phyloP scores from a whole-genome alignment of 768 basidiomycete genomes.

The Xerocomus brunneocitrinus region DNA sequence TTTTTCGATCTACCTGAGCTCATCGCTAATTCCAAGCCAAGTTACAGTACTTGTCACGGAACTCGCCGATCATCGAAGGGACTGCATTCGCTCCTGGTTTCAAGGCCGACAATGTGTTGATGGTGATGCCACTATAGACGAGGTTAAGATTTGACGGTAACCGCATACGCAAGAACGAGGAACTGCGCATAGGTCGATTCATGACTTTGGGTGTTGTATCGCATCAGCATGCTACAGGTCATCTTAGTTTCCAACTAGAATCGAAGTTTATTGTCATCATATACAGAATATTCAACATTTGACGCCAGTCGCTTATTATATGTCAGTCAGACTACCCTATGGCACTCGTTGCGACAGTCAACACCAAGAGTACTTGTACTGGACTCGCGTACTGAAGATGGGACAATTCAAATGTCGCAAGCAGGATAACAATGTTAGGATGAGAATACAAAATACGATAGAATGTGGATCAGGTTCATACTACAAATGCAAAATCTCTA shows the following conservation, averaged over 20 bases:
- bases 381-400: no score
- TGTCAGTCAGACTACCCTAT: background rate
- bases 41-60: background rate
- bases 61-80: background rate
- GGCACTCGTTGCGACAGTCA: no score
- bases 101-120: background rate
- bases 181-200: no score
- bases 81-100: background rate
- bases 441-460: background rate
- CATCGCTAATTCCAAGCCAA: constrained; percentile 2
- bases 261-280: background rate
- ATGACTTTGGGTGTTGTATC: no score
- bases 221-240: background rate
- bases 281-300: background rate
- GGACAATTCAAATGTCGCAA: no score
- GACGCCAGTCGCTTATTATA: background rate
- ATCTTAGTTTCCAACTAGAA: background rate
- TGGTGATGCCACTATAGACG: background rate
- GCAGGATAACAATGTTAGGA: no score
- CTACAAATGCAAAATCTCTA: background rate
- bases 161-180: no score
- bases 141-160: background rate
- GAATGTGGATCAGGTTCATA: background rate
- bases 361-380: no score
- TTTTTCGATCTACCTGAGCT: background rate